Conservation (phyloP, 2,329 filamentous ascomycete genomes). For the Neurospora sp. region DNA sequence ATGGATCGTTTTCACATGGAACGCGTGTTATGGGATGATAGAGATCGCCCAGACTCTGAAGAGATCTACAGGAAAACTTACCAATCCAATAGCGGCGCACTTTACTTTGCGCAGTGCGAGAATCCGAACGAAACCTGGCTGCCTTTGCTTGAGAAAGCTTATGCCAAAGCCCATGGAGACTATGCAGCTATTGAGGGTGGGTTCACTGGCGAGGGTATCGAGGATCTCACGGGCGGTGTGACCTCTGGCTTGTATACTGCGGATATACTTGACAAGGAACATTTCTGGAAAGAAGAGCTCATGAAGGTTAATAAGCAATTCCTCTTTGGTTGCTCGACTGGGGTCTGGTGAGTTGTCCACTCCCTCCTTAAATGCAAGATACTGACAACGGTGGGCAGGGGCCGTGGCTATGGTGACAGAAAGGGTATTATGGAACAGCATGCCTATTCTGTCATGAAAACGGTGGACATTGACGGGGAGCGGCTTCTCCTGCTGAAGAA, state of each 20-base stretch:
- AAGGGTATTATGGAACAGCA: conserved; percentile 49
- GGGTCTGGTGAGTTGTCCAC: conserved; percentile 33
- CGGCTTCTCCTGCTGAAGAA: conserved; percentile 42
- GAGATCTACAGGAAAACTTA: conserved; percentile 52
- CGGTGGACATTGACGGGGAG: conserved; percentile 37
- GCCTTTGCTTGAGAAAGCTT: conserved; percentile 62
- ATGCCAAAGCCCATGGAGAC: conserved; percentile 66
- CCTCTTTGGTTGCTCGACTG: conserved; percentile 60
- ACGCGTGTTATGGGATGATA: conserved; percentile 34
- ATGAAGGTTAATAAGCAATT: conserved; percentile 74
- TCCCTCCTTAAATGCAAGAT: background rate
- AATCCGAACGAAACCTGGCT: conserved; percentile 64
- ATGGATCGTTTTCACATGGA: conserved; percentile 28
- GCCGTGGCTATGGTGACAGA: conserved; percentile 50
- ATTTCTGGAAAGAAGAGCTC: conserved; percentile 76
- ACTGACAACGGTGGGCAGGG: conserved; percentile 18
- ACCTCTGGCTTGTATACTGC: conserved; percentile 58
- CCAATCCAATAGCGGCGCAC: conserved; percentile 56
- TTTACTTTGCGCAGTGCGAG: conserved; percentile 62
- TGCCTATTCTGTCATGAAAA: conserved; percentile 52
- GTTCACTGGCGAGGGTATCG: conserved; percentile 36
- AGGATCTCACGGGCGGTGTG: conserved; percentile 57
- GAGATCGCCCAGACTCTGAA: conserved; percentile 40
- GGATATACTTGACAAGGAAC: conserved; percentile 67
- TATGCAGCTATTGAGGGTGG: conserved; percentile 64